These are phyloP conservation scores for Arthroderma sp. DNA, from an alignment of 2,329 filamentous ascomycete species.

Conservation along the genomic window DNA sequence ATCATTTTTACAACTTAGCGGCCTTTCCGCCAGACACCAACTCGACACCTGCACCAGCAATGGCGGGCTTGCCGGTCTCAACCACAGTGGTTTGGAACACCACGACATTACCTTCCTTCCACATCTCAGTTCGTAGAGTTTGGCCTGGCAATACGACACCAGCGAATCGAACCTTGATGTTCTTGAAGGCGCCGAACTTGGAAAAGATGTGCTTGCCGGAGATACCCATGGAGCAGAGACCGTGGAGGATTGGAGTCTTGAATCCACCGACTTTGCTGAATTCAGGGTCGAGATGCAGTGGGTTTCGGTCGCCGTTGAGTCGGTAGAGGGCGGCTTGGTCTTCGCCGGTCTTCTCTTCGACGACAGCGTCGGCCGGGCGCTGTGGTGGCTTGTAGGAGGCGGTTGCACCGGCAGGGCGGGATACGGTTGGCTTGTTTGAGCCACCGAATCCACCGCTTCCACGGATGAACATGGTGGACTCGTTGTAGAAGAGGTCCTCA, in stretches of 20 bases:
- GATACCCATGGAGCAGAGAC: conserved; percentile 89
- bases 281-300: conserved; percentile 84
- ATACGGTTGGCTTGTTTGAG: conserved; percentile 51
- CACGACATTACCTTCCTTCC: conserved; percentile 69
- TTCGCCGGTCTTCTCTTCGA: conserved; percentile 73
- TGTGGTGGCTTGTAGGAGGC: conserved; percentile 65
- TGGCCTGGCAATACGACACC: conserved; percentile 75
- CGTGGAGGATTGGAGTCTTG: conserved; percentile 86
- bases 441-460: conserved; percentile 86
- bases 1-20: conserved; percentile 8
- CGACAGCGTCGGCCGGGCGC: conserved; percentile 63
- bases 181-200: conserved; percentile 70
- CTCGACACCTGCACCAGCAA: conserved; percentile 68
- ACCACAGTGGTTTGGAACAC: conserved; percentile 80
- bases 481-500: conserved; percentile 93
- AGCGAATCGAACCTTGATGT: conserved; percentile 85
- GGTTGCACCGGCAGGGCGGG: conserved; percentile 66
- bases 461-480: conserved; percentile 82
- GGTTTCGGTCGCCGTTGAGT: conserved; percentile 88
- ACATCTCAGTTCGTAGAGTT: conserved; percentile 89
- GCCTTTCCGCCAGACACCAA: conserved; percentile 20
- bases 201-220: conserved; percentile 81
- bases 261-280: conserved; percentile 95
- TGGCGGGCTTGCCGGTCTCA: conserved; percentile 83
- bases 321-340: conserved; percentile 92